Evolutionary conservation across 2,329 filamentous ascomycete species (phyloP).

Genomic region (Claviceps sp.): DNA sequence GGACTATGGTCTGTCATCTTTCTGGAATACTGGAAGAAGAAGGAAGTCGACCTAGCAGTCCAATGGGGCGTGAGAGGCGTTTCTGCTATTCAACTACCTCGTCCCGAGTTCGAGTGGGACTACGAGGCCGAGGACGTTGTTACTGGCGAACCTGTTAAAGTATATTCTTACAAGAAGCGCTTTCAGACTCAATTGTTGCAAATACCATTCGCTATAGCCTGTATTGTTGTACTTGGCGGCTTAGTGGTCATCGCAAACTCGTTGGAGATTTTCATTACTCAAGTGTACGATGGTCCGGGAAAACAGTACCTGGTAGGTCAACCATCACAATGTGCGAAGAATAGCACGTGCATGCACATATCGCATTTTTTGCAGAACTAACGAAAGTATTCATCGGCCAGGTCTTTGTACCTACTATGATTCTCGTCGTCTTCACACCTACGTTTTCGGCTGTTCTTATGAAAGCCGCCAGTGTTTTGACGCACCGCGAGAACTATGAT

Average conservation of each 20-base stretch:
- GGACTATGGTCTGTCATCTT: conserved; percentile 82
- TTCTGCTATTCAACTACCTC: conserved; percentile 63
- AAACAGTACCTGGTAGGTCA: conserved; percentile 63
- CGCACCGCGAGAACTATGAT: conserved; percentile 81
- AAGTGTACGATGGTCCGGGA: conserved; percentile 81
- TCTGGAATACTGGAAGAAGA: conserved; percentile 92
- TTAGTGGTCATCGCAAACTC: conserved; percentile 80
- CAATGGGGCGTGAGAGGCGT: conserved; percentile 84
- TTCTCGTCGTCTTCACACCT: conserved; percentile 72
- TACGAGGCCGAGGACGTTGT: conserved; percentile 64
- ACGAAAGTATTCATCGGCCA: conserved; percentile 17
- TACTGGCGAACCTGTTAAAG: conserved; percentile 63
- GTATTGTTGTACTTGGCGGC: conserved; percentile 58
- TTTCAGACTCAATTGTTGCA: conserved; percentile 66
- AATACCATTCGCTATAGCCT: conserved; percentile 70
- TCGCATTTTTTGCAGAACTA: neutral
- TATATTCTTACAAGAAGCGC: conserved; percentile 65
- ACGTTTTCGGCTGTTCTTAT: conserved; percentile 66
- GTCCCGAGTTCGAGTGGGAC: conserved; percentile 68
- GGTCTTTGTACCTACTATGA: conserved; percentile 77
- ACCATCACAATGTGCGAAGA: too few species aligned
- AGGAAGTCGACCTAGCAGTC: conserved; percentile 73
- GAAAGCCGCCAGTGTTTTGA: conserved; percentile 61
- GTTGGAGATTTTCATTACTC: conserved; percentile 89
- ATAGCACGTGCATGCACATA: too few species aligned